These are phyloP conservation scores for Marchantia paleacea DNA, from an alignment of 225 moss, liverwort and hornwort species.

Conservation along the genomic window DNA sequence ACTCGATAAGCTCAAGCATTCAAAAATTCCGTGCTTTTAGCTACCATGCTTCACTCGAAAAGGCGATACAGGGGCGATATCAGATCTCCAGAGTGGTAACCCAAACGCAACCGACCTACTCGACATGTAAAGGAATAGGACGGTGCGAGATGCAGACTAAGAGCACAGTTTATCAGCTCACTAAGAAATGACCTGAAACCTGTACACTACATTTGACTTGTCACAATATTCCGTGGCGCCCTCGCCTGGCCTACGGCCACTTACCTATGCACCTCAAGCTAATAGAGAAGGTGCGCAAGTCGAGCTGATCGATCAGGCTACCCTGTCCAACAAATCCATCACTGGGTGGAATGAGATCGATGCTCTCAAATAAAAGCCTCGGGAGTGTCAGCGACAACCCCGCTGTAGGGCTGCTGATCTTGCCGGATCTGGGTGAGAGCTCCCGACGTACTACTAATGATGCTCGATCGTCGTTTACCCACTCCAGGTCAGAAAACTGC, in stretches of 20 bases:
- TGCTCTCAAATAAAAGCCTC: not conserved
- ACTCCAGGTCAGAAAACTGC: not conserved
- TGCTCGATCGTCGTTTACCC: not conserved
- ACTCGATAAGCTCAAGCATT: not conserved
- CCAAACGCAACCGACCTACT: not conserved
- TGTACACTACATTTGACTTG: not conserved
- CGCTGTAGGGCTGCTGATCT: not conserved
- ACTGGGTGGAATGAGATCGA: not conserved
- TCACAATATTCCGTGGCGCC: not conserved
- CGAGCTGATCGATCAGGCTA: constrained; percentile 8
- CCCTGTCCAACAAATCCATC: constrained; percentile 11
- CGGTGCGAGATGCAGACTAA: not conserved
- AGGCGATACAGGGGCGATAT: not conserved
- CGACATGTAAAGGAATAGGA: not conserved
- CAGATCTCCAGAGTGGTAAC: not conserved
- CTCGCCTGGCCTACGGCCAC: not conserved
- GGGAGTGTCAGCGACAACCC: not conserved
- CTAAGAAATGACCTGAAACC: not conserved
- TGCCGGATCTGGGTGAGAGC: not conserved
- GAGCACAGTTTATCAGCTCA: not conserved
- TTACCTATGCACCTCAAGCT: not conserved
- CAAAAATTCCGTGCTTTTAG: too few relatives aligned
- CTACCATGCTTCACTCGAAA: not conserved
- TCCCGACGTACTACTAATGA: not conserved
- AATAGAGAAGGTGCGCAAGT: not conserved